Conservation (phyloP, 2,329 filamentous ascomycete species). For the Colletotrichum cereale region DNA sequence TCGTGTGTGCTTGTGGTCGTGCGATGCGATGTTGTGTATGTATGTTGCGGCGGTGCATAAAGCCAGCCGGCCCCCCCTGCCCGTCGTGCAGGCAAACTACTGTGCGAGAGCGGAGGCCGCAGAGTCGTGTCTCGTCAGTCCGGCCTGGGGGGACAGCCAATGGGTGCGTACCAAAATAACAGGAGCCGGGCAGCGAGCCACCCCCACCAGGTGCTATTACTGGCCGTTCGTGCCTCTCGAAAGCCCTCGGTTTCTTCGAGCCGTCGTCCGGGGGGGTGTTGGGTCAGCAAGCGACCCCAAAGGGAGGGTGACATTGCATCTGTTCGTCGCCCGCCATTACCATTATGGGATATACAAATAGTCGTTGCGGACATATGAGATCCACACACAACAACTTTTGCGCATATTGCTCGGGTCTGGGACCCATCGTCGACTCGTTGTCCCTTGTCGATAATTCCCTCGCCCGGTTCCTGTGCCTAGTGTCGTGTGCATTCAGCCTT, state of each 20-base stretch:
- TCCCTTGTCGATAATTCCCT: constrained; percentile 1
- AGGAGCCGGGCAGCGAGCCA: neutral
- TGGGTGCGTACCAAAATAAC: neutral
- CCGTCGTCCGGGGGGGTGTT: constrained; percentile 18
- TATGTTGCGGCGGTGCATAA: constrained; percentile 39
- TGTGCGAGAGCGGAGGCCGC: constrained; percentile 32
- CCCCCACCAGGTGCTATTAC: constrained; percentile 32
- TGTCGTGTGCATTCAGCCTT: constrained; percentile 35
- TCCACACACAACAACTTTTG: constrained; percentile 14
- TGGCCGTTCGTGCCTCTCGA: constrained; percentile 20
- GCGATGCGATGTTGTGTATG: constrained; percentile 25
- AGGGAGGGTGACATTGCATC: constrained; percentile 35
- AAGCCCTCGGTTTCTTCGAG: constrained; percentile 1
- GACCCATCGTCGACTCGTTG: constrained; percentile 8
- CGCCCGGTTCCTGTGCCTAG: neutral
- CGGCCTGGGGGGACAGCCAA: constrained; percentile 14
- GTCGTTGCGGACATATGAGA: constrained; percentile 29
- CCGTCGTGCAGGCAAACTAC: constrained; percentile 36
- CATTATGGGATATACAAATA: constrained; percentile 19
- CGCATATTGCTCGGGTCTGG: constrained; percentile 8
- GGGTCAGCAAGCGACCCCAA: constrained; percentile 11
- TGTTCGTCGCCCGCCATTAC: constrained; percentile 30
- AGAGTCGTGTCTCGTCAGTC: constrained; percentile 30
- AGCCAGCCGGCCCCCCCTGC: constrained; percentile 24
- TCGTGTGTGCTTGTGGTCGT: constrained; percentile 7